Evolutionary conservation across 768 basidiomycete species (phyloP), one percentile per base, ranked within the genome.

Genomic region (Serpula lacrymans): DNA sequence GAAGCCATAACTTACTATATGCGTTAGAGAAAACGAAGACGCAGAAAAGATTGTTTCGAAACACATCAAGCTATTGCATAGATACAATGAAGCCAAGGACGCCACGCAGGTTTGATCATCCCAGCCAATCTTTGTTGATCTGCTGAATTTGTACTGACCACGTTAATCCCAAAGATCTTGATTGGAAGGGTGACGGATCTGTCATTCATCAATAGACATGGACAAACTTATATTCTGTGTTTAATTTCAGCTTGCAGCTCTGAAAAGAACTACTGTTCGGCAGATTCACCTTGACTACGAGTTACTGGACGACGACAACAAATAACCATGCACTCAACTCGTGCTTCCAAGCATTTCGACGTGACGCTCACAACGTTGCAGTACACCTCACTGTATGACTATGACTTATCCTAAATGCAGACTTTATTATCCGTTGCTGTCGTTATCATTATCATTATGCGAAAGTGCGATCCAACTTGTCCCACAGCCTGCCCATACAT

Each of bases 11-110:
- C 36, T 27, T 26, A 9, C 22, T 3, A 36, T 22, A 28, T 17
- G 16, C n/a, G 13, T 45, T 22, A 74, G 73, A 24, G 59, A 57
- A 39, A 41, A 58, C 31, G 69, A 71, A 43, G 74, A 80, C 37
- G 74, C 82, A 0, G 75, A 80, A 30, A 63, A 62, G 35, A 75
- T 84, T 6, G 77, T 84, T 17, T 77, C 80, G 45, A 63, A 67
- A 11, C 84, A 88, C 50, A 88, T 88, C 58, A 75, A 74, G 48
- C 66, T 86, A 3, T 64, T 88, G 25, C 88, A 89, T 57, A 68
- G 65, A 26, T 90, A 88, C 46, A 89, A 89, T 45, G 88, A 89
- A 57, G 76, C 84, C 7, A 89, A 89, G 54, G 88, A 90, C 56
- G 88, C 86, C 4, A 72, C 84, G 1, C 88, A 89, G 79, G 87